These are phyloP conservation scores for Pleurotus pulmonarius DNA, from an alignment of 768 basidiomycete species.

Conservation along the genomic window DNA sequence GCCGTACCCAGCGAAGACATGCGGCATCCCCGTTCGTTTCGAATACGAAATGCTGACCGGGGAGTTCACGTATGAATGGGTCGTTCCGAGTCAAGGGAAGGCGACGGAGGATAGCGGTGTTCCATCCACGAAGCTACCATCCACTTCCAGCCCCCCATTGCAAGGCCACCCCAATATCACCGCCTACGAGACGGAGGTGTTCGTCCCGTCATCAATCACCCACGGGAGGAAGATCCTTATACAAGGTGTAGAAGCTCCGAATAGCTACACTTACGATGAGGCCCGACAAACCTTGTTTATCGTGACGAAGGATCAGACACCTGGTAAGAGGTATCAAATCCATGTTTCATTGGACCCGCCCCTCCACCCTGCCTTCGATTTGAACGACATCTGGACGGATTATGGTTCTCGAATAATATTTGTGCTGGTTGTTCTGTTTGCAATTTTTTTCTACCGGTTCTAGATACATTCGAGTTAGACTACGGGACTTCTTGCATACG, in stretches of 20 bases:
- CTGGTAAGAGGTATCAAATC: slow-evolving; percentile 28
- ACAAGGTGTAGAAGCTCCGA: slow-evolving; percentile 46
- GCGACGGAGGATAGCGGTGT: neutral
- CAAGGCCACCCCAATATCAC: slow-evolving; percentile 33
- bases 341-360: slow-evolving; percentile 54
- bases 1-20: slow-evolving; percentile 88
- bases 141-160: slow-evolving; percentile 34
- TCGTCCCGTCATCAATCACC: slow-evolving; percentile 62
- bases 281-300: slow-evolving; percentile 73
- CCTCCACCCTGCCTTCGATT: slow-evolving; percentile 41
- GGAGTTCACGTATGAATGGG: slow-evolving; percentile 64
- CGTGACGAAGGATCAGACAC: slow-evolving; percentile 36
- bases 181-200: slow-evolving; percentile 80
- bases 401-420: slow-evolving; percentile 17
- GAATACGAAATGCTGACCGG: slow-evolving; percentile 79
- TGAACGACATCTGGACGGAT: slow-evolving; percentile 71
- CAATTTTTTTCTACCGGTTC: slow-evolving; percentile 14
- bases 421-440: slow-evolving; percentile 19
- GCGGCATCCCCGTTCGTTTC: slow-evolving; percentile 74
- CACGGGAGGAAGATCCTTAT: slow-evolving; percentile 56
- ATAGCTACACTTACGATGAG: slow-evolving; percentile 58
- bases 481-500: neutral
- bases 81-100: slow-evolving; percentile 25
- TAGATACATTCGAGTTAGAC: neutral
- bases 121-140: slow-evolving; percentile 8